Base-by-base conservation (phyloP, 495 filamentous ascomycete genomes). In the Penicillium crystallinum region DNA sequence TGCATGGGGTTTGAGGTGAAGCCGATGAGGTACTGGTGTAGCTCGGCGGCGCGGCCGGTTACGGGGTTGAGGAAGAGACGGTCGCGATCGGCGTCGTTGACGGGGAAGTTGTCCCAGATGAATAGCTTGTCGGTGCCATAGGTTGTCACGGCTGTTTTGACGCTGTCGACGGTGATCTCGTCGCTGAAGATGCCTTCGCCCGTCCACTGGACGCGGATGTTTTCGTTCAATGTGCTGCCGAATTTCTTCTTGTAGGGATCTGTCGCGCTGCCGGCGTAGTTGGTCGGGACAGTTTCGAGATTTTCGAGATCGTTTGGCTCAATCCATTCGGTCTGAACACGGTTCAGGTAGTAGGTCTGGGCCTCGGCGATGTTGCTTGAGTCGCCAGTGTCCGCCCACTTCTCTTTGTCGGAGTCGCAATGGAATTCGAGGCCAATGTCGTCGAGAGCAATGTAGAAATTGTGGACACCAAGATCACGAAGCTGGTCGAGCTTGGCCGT, bases 181-280 rank as follows among this genome's bases (percentile, higher is more conserved):
- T 57, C 51, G 27, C 55, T 57, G 55, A 57, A 57, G 7, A 57
- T 44, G 8, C 50, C 55, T 45, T 57, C 55, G 19, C 55, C 55
- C 11, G 55, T 57, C 55, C 55, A 54, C 11, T 57, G 50, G n/a
- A 57, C 34, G 27, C 55, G 46, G 44, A 57, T 54, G 9, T 54
- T 57, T 34, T 54, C 54, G 45, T 57, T 46, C 25, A 57, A 33
- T 38, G 39, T 29, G n/a, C 51, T 54, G 18, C 55, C 55, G 34
- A 57, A 54, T 33, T 57, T 50, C n/a, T 30, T 36, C 45, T 57
- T 57, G 51, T 57, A 57, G 0, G 55, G 55, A 15, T 49, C 25
- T 7, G 55, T 14, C 25, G 38, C 39, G 3, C 55, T 57, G 10
- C 55, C 55, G 1, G 55, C 51, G 21, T 57, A 57, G 40, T 57